Evolutionary conservation across 306 rosid genomes (phyloP), one percentile per base, ranked within the genome.

Genomic region (Cicer cuneatum): DNA sequence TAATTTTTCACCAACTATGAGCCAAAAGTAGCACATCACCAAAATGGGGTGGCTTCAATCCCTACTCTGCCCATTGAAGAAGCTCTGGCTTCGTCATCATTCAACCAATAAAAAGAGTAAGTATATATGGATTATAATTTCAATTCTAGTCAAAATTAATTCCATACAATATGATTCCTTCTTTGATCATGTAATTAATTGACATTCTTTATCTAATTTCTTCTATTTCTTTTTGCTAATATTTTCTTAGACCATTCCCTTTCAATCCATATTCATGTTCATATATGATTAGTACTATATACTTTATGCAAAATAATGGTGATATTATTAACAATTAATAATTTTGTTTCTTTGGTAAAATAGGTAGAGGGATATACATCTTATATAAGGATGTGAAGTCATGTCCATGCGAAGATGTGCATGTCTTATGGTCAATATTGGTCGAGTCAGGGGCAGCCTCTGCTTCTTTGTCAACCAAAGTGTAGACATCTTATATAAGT

Each of bases 381-480:
- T 40, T 91, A 43, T 89, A 89, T 71, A 87, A 89, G 77, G 97
- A 87, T 80, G 97, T 91, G 69, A 89, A 87, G 83, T 91, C 92
- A 0, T 89, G 92, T 42, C 89, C 89, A 5, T 80, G 89, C 16
- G 92, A 91, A 77, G 97, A 91, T 75, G 97, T 89, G 59, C 97
- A 91, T 2, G 88, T 86, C 13, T 87, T 91, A 0, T 91, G 93
- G 97, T 87, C 97, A 62, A 89, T 91, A 15, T 80, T 89, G 76
- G 90, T 91, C 0, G 88, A 91, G 75, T 84, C 89, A 6, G 81
- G 75, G 5, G 41, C 82, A 2, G 71, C 70, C 33, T 37, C 87
- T 46, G 54, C 83, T 58, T 67, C 90, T 69, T 69, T 74, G 72
- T 78, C 65, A 19, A 19, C 66, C 88, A 39, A 82, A 78, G 5